Base-by-base conservation (phyloP, 2,329 filamentous ascomycete species). In the Hypoxylon sp. region DNA sequence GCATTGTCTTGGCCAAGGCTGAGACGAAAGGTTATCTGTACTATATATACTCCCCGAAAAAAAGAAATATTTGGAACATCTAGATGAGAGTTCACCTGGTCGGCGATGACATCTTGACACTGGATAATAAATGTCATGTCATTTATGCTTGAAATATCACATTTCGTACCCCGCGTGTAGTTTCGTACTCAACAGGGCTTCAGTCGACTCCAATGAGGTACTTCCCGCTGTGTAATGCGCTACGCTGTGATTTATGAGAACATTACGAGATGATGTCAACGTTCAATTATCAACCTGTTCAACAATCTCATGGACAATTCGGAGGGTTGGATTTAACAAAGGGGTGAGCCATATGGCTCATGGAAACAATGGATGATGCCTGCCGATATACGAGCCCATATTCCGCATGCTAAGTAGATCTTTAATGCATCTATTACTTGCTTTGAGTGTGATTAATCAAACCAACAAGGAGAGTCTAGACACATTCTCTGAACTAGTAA, bases 361-460 rank as follows among this genome's bases (percentile, higher is more conserved):
- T 14, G n/a, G 17, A 51, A 36, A 36, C 17, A 53, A 41, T 25
- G 13, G 21, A 55, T 11, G 25, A 55, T 56, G 52, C 52, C 25
- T 56, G 25, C 9, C 36, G 43, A 55, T 56, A 56, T 32, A 43
- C 14, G 21, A 41, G 23, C 28, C 7, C n/a, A 41, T 28, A 3
- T 43, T 43, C 21, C 14, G 13, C 21, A 25, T 41, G n/a, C 38
- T 55, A 55, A 19, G n/a, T 56, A 43, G 32, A 58, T 49, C 55
- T 49, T 49, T 21, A 53, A 58, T 49, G 55, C 55, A 19, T 38
- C 11, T 32, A 38, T 32, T 21, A 38, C 38, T 34, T 55, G 25
- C 38, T 45, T 56, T 9, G 30, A 41, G n/a, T 19, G 14, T 38
- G 19, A 51, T 51, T 30, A 30, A 23, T 41, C 50, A 41, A 38